Evolutionary conservation across 495 filamentous ascomycete species (phyloP).

Genomic region (Tuber microsphaerosporum): DNA sequence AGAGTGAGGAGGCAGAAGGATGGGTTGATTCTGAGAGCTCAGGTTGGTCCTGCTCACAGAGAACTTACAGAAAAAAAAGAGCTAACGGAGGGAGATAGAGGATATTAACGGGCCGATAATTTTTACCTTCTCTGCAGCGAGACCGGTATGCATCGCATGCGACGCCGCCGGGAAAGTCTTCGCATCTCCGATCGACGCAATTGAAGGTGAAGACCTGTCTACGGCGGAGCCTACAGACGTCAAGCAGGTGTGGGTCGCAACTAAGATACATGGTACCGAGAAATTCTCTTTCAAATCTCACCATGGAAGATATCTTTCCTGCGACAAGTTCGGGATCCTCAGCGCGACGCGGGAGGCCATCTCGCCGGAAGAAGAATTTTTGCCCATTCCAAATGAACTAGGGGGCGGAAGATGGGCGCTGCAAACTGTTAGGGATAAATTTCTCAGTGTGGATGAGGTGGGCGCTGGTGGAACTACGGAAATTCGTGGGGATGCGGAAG

Average conservation of each 20-base stretch:
- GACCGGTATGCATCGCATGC: slow-evolving; percentile 66
- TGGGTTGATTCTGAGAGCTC: slow-evolving; percentile 81
- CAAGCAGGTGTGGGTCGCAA: slow-evolving; percentile 90
- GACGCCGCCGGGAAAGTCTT: slow-evolving; percentile 82
- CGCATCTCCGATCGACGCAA: slow-evolving; percentile 68
- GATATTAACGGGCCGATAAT: slow-evolving; percentile 83
- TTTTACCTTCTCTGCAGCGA: slow-evolving; percentile 63
- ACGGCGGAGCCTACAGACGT: slow-evolving; percentile 92
- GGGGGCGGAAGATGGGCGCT: slow-evolving; percentile 38
- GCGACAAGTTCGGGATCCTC: slow-evolving; percentile 74
- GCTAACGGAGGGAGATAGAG: slow-evolving; percentile 35
- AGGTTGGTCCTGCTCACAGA: slow-evolving; percentile 8
- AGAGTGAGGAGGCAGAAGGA: slow-evolving; percentile 38
- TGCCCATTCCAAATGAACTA: slow-evolving; percentile 18
- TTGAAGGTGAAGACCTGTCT: slow-evolving; percentile 65
- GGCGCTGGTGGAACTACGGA: slow-evolving; percentile 43
- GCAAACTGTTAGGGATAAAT: slow-evolving; percentile 41
- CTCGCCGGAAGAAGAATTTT: slow-evolving; percentile 71
- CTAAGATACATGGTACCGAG: slow-evolving; percentile 61
- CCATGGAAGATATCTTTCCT: slow-evolving; percentile 79
- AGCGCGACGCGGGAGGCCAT: slow-evolving; percentile 73
- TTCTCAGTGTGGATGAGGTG: slow-evolving; percentile 42
- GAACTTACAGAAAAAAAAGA: background rate
- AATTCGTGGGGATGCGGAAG: slow-evolving; percentile 70
- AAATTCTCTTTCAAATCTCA: slow-evolving; percentile 75